Evolutionary conservation across 2,329 filamentous ascomycete genomes (phyloP), one percentile per base, ranked within the genome.

Genomic region (Blumeriella jaapii): DNA sequence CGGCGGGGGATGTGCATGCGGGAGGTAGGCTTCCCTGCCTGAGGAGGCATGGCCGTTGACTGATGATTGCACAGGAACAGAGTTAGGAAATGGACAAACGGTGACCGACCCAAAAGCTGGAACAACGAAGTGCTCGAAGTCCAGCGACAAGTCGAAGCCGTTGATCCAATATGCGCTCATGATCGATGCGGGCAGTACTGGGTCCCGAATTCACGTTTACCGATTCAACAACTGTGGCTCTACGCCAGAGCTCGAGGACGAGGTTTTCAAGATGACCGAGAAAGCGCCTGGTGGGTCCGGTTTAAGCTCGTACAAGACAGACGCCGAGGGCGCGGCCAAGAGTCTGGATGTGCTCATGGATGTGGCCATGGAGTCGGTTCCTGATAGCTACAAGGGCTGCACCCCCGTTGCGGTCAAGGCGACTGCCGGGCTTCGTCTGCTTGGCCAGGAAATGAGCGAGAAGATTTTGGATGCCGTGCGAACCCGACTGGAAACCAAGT

Each of bases 171-270:
- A 96, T 64, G 93, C 91, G 42, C 73, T 96, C 54, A 98, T 98
- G 91, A 84, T 98, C 55, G 91, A 98, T 61, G 91, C 91, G 30
- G 91, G 91, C 51, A 96, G 87, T 67, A 96, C 91, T 36, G 91
- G 91, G 42, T 96, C 91, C 41, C 82, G 91, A 51, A 95, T 98
- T 57, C 93, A 98, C 65, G 86, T 96, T 40, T 98, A 95, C 70
- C 83, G 86, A 57, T 98, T 96, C 74, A 96, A 96, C 69, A 96
- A 96, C 66, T 98, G 89, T 64, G 91, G 87, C 9, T 64, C 84
- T 6, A 87, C 87, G n/a, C 91, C 91, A 16, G 87, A 95, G 62
- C 73, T 98, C 32, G 91, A 98, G 63, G 67, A 77, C 55, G 91
- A 98, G 58, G 71, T 83, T 39, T 98, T 98, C 62, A 78, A 89